These are phyloP conservation scores for Gastrolobium villosum DNA, from an alignment of 306 rosid genomes.

Conservation along the genomic window DNA sequence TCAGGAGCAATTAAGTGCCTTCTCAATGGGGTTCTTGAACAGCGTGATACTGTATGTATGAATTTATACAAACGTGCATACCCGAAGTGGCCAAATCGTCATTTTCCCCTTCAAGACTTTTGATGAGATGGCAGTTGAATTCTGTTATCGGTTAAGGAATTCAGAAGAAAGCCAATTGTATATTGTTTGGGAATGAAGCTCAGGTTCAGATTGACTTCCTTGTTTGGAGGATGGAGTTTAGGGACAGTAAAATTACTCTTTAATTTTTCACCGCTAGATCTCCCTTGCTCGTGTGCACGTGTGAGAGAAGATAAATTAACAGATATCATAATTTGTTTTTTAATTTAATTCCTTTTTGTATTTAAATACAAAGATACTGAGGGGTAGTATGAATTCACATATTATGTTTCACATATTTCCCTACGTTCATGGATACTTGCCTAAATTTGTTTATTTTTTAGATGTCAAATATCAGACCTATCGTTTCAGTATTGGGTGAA, in stretches of 20 bases:
- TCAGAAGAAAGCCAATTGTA: constrained; percentile 51
- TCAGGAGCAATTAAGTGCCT: constrained; percentile 90
- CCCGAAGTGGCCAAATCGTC: constrained; percentile 83
- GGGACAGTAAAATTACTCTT: constrained; percentile 18
- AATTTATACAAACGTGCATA: constrained; percentile 87
- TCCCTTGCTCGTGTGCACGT: constrained; percentile 7
- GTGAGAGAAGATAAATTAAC: constrained; percentile 18
- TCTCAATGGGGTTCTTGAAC: constrained; percentile 84
- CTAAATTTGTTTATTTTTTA: too few species aligned
- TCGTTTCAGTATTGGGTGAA: neutral
- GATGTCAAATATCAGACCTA: too few species aligned
- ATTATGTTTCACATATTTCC: neutral
- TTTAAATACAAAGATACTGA: constrained; percentile 23
- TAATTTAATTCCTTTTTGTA: neutral
- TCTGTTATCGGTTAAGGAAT: constrained; percentile 39
- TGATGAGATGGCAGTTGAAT: constrained; percentile 54
- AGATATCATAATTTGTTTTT: constrained; percentile 12
- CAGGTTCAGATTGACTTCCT: constrained; percentile 78
- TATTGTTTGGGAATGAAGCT: constrained; percentile 83
- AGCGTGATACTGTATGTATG: constrained; percentile 87
- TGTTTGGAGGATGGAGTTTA: constrained; percentile 43
- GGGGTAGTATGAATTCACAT: neutral
- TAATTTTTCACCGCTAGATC: neutral
- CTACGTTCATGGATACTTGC: too few species aligned
- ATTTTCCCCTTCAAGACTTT: constrained; percentile 63